phyloP scores from a whole-genome alignment of 139 green algal species.

The Ulvella scutata region DNA sequence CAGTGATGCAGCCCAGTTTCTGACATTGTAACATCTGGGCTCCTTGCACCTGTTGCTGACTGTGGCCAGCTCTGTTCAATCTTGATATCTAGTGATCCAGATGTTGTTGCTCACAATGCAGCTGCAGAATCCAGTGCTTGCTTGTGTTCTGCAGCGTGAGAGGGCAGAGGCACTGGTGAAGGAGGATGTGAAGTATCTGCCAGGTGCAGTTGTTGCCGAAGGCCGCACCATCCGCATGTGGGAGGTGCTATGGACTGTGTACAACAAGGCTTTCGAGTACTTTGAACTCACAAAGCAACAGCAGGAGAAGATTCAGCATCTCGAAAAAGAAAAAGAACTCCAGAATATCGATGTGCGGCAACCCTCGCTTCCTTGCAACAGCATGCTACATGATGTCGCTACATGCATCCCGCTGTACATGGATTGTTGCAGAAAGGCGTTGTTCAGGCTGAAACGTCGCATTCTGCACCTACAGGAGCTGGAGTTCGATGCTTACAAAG shows the following conservation, averaged over 20 bases:
- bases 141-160: not conserved
- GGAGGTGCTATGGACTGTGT: constrained; percentile 46
- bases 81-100: not conserved
- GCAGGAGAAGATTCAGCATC: not conserved
- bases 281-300: not conserved
- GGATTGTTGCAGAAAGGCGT: no score
- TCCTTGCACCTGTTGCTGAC: not conserved
- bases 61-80: not conserved
- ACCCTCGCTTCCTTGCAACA: no score
- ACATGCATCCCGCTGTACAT: no score
- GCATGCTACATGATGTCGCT: no score
- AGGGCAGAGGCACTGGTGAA: not conserved
- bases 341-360: no score
- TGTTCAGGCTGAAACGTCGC: no score
- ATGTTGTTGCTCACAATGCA: not conserved
- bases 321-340: no score
- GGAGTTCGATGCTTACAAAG: no score
- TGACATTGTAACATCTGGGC: not conserved
- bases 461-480: no score
- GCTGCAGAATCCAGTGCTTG: constrained; percentile 5
- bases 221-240: constrained; percentile 44
- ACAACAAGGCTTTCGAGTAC: constrained; percentile 12
- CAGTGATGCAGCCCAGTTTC: no score
- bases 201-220: constrained; percentile 20
- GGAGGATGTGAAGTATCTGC: constrained; percentile 1